phyloP scores from a whole-genome alignment of 495 filamentous ascomycete genomes.

The Penicillium silybi region DNA sequence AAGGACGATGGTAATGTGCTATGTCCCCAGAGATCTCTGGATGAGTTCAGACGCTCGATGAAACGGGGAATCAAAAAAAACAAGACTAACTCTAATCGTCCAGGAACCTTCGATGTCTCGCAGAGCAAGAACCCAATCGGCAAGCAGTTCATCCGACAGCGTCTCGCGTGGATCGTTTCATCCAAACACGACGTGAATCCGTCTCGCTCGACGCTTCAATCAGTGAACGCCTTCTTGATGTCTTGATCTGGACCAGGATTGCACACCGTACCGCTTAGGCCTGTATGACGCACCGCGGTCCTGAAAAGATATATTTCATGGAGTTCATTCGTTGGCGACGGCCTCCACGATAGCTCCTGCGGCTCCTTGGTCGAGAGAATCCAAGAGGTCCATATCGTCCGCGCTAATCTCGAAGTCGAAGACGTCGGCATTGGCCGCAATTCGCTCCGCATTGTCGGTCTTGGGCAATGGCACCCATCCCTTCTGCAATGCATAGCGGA shows the following conservation, averaged over 20 bases:
- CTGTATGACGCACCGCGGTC: neutral
- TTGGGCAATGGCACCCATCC: slow-evolving; percentile 73
- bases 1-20: slow-evolving; percentile 48
- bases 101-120: slow-evolving; percentile 31
- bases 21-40: neutral
- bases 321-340: slow-evolving; percentile 41
- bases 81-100: slow-evolving; percentile 14
- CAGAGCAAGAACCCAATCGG: slow-evolving; percentile 42
- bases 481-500: slow-evolving; percentile 60
- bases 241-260: slow-evolving; percentile 19
- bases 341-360: slow-evolving; percentile 51
- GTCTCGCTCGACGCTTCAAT: slow-evolving; percentile 74
- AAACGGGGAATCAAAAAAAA: slow-evolving; percentile 14
- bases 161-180: slow-evolving; percentile 73
- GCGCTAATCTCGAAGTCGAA: slow-evolving; percentile 60
- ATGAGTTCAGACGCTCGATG: slow-evolving; percentile 22
- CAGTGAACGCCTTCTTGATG: slow-evolving; percentile 87
- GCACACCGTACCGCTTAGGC: neutral
- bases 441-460: slow-evolving; percentile 58
- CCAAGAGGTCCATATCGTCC: slow-evolving; percentile 60
- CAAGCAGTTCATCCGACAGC: slow-evolving; percentile 73
- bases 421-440: slow-evolving; percentile 62
- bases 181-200: slow-evolving; percentile 74
- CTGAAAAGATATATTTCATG: neutral
- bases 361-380: slow-evolving; percentile 61